Base-by-base conservation (phyloP, 768 basidiomycete species). In the Naganishia randhawae region DNA sequence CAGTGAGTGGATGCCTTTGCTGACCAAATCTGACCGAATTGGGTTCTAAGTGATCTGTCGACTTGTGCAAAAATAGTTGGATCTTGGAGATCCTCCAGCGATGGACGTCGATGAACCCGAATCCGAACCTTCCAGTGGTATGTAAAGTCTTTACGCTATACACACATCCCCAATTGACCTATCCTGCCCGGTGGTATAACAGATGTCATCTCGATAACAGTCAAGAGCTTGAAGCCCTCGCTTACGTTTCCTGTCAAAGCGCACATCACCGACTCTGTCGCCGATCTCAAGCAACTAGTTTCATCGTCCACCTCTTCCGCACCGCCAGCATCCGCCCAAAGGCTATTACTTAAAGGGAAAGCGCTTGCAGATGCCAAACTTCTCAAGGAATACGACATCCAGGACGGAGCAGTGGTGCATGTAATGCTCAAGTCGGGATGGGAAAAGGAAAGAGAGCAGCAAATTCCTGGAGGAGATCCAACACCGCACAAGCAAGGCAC, bases 281-380 rank as follows among this genome's bases (percentile, higher is more conserved):
- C 85, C 48, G 78, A 86, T 51, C 86, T 97, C 78, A 99, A 98
- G 80, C 75, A 84, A 1, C 86, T 86, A 70, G 86, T 98, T 67
- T 85, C 88, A 16, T 51, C 73, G 5, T 76, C 85, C 0, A 69
- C 63, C 32, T 82, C 87, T 13, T 42, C 72, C 82, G 86, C 32
- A 22, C 72, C 75, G 17, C 85, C 89, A 10, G 85, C 87, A 51
- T 88, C 91, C 76, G 83, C 85, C 33, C 94, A 96, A 79, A 84
- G 96, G 3, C 85, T 97, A 17, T 83, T 99, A 13, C 83, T 96
- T 63, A 97, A 94, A 81, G 96, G 96, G 66, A 99, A 99, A 79
- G 92, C 89, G 0, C 85, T 98, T 71, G 87, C 86, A 17, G 95
- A 97, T 82, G 82, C 82, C 29, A 95, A 94, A 77, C 85, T 99